Evolutionary conservation across 1,139 yeast genomes (phyloP).

Genomic region (Kodamaea ohmeri): DNA sequence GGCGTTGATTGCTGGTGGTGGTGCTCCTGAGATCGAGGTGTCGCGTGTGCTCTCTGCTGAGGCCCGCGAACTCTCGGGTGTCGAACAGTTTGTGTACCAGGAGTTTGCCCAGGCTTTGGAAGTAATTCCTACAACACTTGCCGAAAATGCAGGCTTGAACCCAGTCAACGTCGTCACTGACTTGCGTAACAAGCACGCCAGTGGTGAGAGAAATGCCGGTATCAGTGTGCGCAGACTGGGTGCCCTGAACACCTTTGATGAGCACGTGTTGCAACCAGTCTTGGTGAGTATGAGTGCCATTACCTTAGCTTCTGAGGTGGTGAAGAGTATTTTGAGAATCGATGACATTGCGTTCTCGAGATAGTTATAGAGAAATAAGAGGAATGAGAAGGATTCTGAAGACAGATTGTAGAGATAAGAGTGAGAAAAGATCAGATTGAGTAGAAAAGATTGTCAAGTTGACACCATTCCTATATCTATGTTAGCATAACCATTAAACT

Average conservation of each 20-base stretch:
- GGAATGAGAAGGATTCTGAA: background rate
- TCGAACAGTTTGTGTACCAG: conserved; percentile 91
- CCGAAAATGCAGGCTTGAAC: conserved; percentile 96
- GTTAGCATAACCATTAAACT: no score
- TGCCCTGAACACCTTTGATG: conserved; percentile 86
- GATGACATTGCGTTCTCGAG: conserved; percentile 80
- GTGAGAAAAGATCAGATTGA: background rate
- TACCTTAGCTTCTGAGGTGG: conserved; percentile 92
- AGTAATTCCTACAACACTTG: conserved; percentile 93
- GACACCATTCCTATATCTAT: no score
- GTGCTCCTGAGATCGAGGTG: conserved; percentile 96
- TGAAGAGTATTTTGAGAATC: conserved; percentile 89
- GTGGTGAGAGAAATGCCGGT: conserved; percentile 92
- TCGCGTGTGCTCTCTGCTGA: conserved; percentile 79
- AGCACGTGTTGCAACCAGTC: conserved; percentile 95
- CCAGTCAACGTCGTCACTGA: conserved; percentile 95
- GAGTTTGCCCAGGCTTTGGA: conserved; percentile 96
- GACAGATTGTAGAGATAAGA: no score
- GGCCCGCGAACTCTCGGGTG: conserved; percentile 76
- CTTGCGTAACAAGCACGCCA: conserved; percentile 85
- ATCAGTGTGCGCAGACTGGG: conserved; percentile 93
- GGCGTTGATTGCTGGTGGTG: conserved; percentile 98
- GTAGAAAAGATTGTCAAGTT: background rate
- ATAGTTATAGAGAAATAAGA: conserved; percentile 13
- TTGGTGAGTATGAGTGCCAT: conserved; percentile 92